These are phyloP conservation scores for Nitzschia inconspicua DNA, from an alignment of 108 stramenopile genomes.

Conservation along the genomic window DNA sequence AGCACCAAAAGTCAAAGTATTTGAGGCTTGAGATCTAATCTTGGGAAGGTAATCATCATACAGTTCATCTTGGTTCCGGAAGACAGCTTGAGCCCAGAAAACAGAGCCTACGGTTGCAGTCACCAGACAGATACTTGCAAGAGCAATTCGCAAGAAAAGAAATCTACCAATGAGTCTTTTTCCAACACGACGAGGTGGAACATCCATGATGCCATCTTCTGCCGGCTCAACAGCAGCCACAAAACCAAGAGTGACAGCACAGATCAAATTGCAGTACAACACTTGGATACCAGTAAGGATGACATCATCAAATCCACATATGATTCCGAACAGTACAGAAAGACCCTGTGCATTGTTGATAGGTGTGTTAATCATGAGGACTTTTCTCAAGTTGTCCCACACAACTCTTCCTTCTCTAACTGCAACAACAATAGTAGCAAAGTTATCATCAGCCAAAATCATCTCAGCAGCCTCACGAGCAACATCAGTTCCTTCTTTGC, in stretches of 20 bases:
- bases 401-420: slow-evolving; percentile 80
- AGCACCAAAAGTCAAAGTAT: slow-evolving; percentile 76
- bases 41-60: not conserved
- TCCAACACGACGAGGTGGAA: slow-evolving; percentile 80
- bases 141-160: slow-evolving; percentile 72
- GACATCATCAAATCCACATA: slow-evolving; percentile 53
- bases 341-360: slow-evolving; percentile 88
- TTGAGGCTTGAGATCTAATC: slow-evolving; percentile 65
- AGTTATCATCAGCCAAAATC: slow-evolving; percentile 98
- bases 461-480: slow-evolving; percentile 96
- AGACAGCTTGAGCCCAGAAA: slow-evolving; percentile 29
- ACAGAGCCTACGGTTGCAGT: slow-evolving; percentile 49
- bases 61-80: not conserved
- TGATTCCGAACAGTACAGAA: slow-evolving; percentile 70
- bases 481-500: slow-evolving; percentile 95
- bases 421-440: slow-evolving; percentile 88
- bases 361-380: slow-evolving; percentile 79
- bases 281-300: slow-evolving; percentile 78
- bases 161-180: slow-evolving; percentile 85
- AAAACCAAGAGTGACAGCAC: slow-evolving; percentile 84
- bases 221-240: slow-evolving; percentile 82
- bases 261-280: slow-evolving; percentile 86
- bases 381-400: slow-evolving; percentile 87
- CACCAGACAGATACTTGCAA: slow-evolving; percentile 62
- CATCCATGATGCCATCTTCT: slow-evolving; percentile 79